Evolutionary conservation across 2,329 filamentous ascomycete genomes (phyloP), one percentile per base, ranked within the genome.

Genomic region (Penicillium sp.): DNA sequence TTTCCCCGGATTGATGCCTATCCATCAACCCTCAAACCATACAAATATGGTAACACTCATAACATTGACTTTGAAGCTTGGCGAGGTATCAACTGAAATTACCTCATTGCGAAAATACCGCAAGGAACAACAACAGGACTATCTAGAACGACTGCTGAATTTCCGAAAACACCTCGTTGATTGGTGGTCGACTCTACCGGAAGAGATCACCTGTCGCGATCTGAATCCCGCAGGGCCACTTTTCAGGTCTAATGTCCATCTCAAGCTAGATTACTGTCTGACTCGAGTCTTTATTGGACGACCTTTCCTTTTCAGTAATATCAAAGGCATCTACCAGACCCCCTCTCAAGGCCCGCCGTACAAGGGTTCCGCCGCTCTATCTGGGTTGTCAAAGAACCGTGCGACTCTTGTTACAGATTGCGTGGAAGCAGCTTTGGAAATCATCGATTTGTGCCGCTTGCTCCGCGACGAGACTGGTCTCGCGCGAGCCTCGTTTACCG

Each of bases 401-500:
- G 66, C 68, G 6, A 72, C 67, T 5, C 72, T 84, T n/a, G 79
- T 83, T 19, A 75, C 74, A 4, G 80, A 83, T 57, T 83, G 81
- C 55, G 79, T 83, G 10, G 78, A 82, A 54, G 82, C 81, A 2
- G 82, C 82, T 2, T 67, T 82, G 29, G 76, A 79, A 55, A 78
- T 82, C 12, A 75, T 84, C 19, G 78, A 82, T 43, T 75, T 82
- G 5, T 83, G 81, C 60, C 78, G 78, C 41, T 70, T 79, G 4
- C 75, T 84, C 5, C 77, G 79, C 39, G 78, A 78, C 44, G 79
- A 78, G n/a, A 78, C 79, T 15, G 82, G 82, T 17, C 79, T 84
- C 52, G 81, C 82, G 6, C 77, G 81, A 31, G 80, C 81, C 3
- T 83, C 81, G 0, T 84, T 83, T 62, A 83, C 81, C 4, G 82